Base-by-base conservation (phyloP, 1,139 yeast genomes). In the Yamadazyma trypodendri region DNA sequence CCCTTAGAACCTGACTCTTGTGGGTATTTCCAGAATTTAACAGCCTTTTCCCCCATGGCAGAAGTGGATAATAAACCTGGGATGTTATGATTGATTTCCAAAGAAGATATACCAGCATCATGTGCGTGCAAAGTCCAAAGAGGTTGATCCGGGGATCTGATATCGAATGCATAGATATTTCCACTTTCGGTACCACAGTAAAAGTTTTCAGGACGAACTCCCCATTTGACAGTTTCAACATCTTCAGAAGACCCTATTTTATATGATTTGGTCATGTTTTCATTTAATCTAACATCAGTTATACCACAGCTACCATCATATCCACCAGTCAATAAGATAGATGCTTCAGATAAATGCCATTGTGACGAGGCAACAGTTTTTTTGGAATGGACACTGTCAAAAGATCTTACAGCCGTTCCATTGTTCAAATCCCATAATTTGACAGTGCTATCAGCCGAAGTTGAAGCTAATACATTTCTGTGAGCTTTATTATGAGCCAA, bases 111-210 rank as follows among this genome's bases (percentile, higher is more conserved):
- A 42, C 95, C 97, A 4, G 95, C 79, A 63, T 92, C 97, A 60
- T 92, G 98, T 2, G 98, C 98, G 64, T 94, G 96, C 53, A 92
- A 73, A 5, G 95, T 87, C 99, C 99, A 92, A 28, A 92, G 55
- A 18, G 96, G 89, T 49, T 75, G 78, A 37, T 75, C 71, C 32
- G 71, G 73, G 35, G 71, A 77, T 59, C 96, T 79, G 33, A 87
- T 83, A 62, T 92, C 98, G 54, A 85, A 90, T 47, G 94, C 84
- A 65, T 87, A 87, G 24, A 92, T 79, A 53, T 83, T 83, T 58
- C 99, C 99, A 46, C 79, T 75, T 60, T 92, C 98, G 27, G 97
- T 89, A 51, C 97, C 96, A 31, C 89, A 95, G 55, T 84, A 79
- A 58, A 92, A 85, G 28, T 76, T 65, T 48, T 81, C 79, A 22